A percentile compares a stretch with the other conserved stretches of the same genome.
Evolutionary conservation across 202 grass and related monocot species (phyloP).

Genomic region (Eragrostis tef): DNA sequence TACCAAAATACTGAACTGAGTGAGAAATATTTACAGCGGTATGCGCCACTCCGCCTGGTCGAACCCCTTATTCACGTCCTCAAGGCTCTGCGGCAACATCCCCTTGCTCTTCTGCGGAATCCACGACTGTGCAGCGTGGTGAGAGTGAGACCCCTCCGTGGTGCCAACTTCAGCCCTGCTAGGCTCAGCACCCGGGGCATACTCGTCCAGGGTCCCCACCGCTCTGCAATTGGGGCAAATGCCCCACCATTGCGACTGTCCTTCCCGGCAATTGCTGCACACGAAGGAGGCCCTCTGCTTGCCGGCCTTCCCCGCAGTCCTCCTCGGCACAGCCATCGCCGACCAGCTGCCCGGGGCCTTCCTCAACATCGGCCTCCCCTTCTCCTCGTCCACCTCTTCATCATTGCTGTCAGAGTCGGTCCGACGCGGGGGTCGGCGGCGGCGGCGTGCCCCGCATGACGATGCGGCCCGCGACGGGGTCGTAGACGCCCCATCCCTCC

Average conservation of each 20-base stretch:
- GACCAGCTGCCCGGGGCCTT: conserved; percentile 31
- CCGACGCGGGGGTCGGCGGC: not conserved
- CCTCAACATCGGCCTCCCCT: conserved; percentile 23
- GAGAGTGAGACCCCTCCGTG: conserved; percentile 53
- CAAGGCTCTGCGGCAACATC: conserved; percentile 63
- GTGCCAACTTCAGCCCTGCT: not conserved
- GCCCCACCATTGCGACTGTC: conserved; percentile 78
- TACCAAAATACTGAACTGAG: not conserved
- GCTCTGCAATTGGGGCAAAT: conserved; percentile 53
- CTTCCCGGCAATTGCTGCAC: conserved; percentile 64
- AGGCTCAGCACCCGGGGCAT: not conserved
- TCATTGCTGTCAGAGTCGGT: conserved; percentile 2
- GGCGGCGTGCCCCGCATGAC: conserved; percentile 11
- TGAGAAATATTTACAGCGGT: conserved; percentile 64
- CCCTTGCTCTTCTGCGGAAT: conserved; percentile 55
- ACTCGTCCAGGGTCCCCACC: conserved; percentile 35
- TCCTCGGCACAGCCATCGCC: conserved; percentile 40
- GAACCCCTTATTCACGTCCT: conserved; percentile 58
- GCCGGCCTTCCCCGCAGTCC: conserved; percentile 31
- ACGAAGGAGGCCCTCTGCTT: conserved; percentile 56
- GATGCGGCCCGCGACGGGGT: conserved; percentile 53
- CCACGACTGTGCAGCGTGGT: conserved; percentile 61
- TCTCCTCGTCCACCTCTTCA: not conserved
- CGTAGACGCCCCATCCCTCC: conserved; percentile 34
- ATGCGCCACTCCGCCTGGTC: conserved; percentile 75